A percentile compares a stretch with the other conserved stretches of the same genome.
These are phyloP conservation scores for Scedosporium aurantiacum DNA, from an alignment of 2,329 filamentous ascomycete genomes.

Conservation along the genomic window DNA sequence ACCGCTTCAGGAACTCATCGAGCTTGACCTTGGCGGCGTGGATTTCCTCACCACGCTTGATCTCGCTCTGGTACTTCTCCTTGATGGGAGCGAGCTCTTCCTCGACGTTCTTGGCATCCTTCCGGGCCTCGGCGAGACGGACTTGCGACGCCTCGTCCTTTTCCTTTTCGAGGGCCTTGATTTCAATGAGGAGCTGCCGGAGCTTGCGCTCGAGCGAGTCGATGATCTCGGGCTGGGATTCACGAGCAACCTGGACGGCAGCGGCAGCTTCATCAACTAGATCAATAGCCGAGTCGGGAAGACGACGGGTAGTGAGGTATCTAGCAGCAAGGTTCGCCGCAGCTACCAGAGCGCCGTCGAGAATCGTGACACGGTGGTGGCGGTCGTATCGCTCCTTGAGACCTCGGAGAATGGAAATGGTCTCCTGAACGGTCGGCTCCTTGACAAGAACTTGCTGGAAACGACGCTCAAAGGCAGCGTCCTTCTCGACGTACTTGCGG, in stretches of 20 bases:
- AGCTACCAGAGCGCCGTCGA: constrained; percentile 84
- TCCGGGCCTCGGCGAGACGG: constrained; percentile 71
- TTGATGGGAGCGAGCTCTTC: constrained; percentile 86
- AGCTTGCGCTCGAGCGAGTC: constrained; percentile 87
- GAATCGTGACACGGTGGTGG: constrained; percentile 94
- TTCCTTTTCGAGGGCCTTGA: constrained; percentile 85
- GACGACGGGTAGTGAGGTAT: constrained; percentile 79
- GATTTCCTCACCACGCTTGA: constrained; percentile 80
- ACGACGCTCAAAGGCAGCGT: constrained; percentile 92
- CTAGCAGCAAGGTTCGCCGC: constrained; percentile 85
- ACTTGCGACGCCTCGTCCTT: constrained; percentile 86
- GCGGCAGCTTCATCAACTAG: constrained; percentile 93
- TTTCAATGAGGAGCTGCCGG: constrained; percentile 91
- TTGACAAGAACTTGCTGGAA: constrained; percentile 98
- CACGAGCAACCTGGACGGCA: constrained; percentile 87
- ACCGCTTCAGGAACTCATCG: constrained; percentile 80
- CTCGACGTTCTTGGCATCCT: constrained; percentile 86
- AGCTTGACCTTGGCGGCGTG: constrained; percentile 93
- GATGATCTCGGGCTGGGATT: constrained; percentile 92
- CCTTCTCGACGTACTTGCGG: constrained; percentile 98
- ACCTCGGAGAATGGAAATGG: constrained; percentile 94
- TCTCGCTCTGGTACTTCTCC: constrained; percentile 92
- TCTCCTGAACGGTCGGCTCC: constrained; percentile 80
- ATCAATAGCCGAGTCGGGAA: constrained; percentile 95
- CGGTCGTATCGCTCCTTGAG: constrained; percentile 97